Base-by-base conservation (phyloP, 2,329 filamentous ascomycete species). In the Ceratocystis albifundus region DNA sequence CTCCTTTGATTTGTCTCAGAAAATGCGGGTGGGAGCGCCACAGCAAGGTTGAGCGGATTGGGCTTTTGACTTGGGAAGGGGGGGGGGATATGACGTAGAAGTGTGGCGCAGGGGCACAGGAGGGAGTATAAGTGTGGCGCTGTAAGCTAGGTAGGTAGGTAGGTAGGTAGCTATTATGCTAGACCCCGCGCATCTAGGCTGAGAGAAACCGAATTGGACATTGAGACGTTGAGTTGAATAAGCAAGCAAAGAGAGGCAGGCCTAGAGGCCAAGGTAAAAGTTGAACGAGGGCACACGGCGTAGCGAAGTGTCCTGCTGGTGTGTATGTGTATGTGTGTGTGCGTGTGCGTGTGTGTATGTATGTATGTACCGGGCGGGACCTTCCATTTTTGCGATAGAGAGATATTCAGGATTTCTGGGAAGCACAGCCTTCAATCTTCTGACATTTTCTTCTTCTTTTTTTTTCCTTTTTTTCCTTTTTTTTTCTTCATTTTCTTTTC, bases 1-100 rank as follows among this genome's bases (percentile, higher is more conserved):
- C 59, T 62, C 36, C 59, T 59, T 17, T 36, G 53, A 59, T 59
- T 64, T 64, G 62, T 64, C 62, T 64, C 62, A 64, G 62, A 30
- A 44, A 22, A 32, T 15, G 15, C 8, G 12, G 20, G 8, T 25
- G n/a, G 20, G 53, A 8, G 53, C 62, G 62, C 62, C 62, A 64
- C 62, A 55, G n/a, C 36, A 41, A 1, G 36, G 45, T 48, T 32
- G n/a, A 12, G 28, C 32, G 30, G 25, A 17, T 17, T 17, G 45
- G 45, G 15, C 17, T n/a, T n/a, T 20, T 48, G 15, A 5, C 12
- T 15, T 41, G 17, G 20, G 59, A n/a, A n/a, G n/a, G n/a, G n/a
- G n/a, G n/a, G n/a, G n/a, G n/a, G n/a, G n/a, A n/a, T 7, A 59
- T 62, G 61, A 62, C 32, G 61, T 46, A 46, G 5, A 2, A 17